Evolutionary conservation across 1,284 basidiomycete species (phyloP).

Genomic region (Microbotryomycetes sp.): DNA sequence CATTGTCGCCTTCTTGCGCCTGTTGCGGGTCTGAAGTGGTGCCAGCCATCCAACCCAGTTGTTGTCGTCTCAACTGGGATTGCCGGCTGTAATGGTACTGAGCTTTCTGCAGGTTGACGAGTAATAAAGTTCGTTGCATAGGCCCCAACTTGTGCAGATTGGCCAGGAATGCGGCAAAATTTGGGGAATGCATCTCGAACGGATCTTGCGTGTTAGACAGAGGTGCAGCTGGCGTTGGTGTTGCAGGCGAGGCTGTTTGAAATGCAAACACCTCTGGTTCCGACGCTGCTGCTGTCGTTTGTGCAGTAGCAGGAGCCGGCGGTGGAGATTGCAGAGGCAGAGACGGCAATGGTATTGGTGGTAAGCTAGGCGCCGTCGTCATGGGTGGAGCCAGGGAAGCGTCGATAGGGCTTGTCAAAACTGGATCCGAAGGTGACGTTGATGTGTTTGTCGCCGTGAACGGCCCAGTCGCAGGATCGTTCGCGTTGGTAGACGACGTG

Average conservation of each 20-base stretch:
- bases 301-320: neutral
- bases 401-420: neutral
- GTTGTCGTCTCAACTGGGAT: neutral
- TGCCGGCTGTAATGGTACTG: constrained; percentile 8
- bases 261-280: neutral
- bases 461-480: neutral
- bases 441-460: constrained; percentile 2
- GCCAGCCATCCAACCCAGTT: neutral
- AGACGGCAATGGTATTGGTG: neutral
- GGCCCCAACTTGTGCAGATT: constrained; percentile 21
- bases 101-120: constrained; percentile 31
- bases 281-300: neutral
- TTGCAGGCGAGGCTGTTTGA: neutral
- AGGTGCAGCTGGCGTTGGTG: neutral
- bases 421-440: neutral
- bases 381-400: neutral
- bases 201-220: neutral
- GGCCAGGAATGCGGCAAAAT: constrained; percentile 10
- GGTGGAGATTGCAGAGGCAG: neutral
- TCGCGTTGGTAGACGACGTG: neutral
- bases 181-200: neutral
- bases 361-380: constrained; percentile 1
- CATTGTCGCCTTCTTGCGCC: neutral
- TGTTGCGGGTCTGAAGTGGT: neutral
- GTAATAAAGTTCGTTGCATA: constrained; percentile 25